Base-by-base conservation (phyloP, 129 eudicot genomes). In the Silybum marianum region DNA sequence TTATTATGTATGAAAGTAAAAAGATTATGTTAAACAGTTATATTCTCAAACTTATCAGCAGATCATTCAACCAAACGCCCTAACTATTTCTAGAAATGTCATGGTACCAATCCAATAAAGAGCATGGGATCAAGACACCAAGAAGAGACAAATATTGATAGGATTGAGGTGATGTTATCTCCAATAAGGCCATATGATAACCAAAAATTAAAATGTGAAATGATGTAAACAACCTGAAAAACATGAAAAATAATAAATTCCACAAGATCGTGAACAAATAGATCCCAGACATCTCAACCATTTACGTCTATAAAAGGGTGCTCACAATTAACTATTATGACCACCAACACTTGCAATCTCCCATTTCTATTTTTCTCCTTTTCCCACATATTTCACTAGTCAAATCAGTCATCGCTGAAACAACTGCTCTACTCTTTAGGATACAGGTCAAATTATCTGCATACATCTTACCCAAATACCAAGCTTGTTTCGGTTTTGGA, bases 251-350 rank as follows among this genome's bases (percentile, higher is more conserved):
- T 18, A 60, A 60, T 60, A 4, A n/a, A 60, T n/a, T 7, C 3
- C 1, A 7, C 1, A 60, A 60, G 3, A 0, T 8, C 3, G 9
- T 11, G 11, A n/a, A 60, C 11, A 60, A 60, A 63, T 21, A 65
- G 69, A 65, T 30, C 14, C 16, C 9, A 2, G 10, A 19, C 69
- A 65, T 65, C 30, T 65, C 14, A 22, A 1, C 16, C 38, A 13
- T 68, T 25, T 68, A 19, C 39, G 58, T 19, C 28, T 72, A 72
- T 72, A 72, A 73, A 73, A 73, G 62, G 16, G 62, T 11, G 21
- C 77, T 73, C 46, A 73, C 4, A 73, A 71, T n/a, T 28, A 23
- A 73, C 19, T 19, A 38, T 39, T 10, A n/a, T 18, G 42, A 58
- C 66, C 68, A 77, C 23, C 74, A 77, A 19, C 51, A 32, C 54